Percentiles rank a stretch among this genome's conserved stretches.
These are phyloP conservation scores for Taxawa tesnikishii DNA, from an alignment of 2,329 filamentous ascomycete genomes.

Conservation along the genomic window DNA sequence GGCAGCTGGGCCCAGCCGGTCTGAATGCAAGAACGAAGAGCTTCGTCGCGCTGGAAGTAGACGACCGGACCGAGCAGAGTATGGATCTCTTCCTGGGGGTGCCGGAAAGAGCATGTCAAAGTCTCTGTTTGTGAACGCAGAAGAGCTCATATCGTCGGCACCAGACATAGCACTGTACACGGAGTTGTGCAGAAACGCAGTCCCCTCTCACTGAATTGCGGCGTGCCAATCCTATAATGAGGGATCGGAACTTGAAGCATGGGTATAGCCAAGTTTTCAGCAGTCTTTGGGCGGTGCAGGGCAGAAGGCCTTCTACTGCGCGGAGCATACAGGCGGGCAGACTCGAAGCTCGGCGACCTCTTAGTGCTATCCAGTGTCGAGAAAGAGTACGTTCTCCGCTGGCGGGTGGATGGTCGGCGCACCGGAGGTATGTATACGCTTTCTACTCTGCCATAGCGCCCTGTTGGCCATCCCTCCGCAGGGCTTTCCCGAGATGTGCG, in stretches of 20 bases:
- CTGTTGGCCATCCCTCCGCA: no score
- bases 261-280: background rate
- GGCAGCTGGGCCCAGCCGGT: no score
- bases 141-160: conserved; percentile 57
- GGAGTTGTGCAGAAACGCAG: conserved; percentile 68
- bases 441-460: no score
- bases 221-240: conserved; percentile 70
- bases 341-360: background rate
- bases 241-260: conserved; percentile 68
- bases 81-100: conserved; percentile 17
- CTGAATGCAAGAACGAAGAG: no score
- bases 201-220: conserved; percentile 68
- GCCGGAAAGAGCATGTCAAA: conserved; percentile 30
- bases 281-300: conserved; percentile 1
- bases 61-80: no score
- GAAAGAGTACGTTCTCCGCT: background rate
- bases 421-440: background rate
- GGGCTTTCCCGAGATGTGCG: no score
- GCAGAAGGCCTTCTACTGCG: background rate
- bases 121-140: conserved; percentile 37
- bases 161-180: conserved; percentile 56
- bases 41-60: no score
- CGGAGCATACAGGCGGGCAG: background rate
- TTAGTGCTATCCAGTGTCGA: background rate
- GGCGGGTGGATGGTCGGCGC: background rate